Evolutionary conservation across 768 basidiomycete species (phyloP).

Genomic region (Pleurotus ostreatus): DNA sequence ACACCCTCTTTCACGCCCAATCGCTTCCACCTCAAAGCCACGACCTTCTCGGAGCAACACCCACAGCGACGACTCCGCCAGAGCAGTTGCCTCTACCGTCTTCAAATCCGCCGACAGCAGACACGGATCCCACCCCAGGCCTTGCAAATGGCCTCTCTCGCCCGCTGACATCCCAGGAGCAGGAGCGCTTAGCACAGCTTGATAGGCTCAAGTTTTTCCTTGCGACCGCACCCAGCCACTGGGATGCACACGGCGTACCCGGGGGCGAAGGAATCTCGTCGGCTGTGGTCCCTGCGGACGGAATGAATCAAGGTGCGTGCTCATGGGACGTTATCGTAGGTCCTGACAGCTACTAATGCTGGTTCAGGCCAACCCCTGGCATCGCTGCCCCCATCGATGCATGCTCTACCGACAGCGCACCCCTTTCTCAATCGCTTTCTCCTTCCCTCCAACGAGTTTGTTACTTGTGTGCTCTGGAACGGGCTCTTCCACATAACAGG

Average conservation of each 20-base stretch:
- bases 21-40: constrained; percentile 12
- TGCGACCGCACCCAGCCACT: constrained; percentile 76
- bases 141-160: constrained; percentile 37
- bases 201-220: constrained; percentile 88
- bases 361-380: constrained; percentile 12
- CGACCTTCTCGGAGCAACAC: constrained; percentile 6
- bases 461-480: constrained; percentile 90
- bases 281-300: not conserved
- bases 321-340: not conserved
- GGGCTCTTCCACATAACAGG: constrained; percentile 93
- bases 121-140: constrained; percentile 10
- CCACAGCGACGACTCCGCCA: constrained; percentile 11
- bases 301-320: not conserved
- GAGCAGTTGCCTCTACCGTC: constrained; percentile 5
- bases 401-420: constrained; percentile 44
- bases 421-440: constrained; percentile 83
- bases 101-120: constrained; percentile 7
- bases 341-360: not conserved
- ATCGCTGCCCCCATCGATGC: constrained; percentile 28
- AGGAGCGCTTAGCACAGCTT: constrained; percentile 68
- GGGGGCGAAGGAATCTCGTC: constrained; percentile 5
- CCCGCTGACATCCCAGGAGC: constrained; percentile 60
- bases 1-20: constrained; percentile 36
- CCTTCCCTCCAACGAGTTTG: constrained; percentile 82
- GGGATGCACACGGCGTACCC: constrained; percentile 36